Percentiles rank a stretch among this genome's conserved stretches.
Evolutionary conservation across 2,329 filamentous ascomycete genomes (phyloP).

Genomic region (Fusarium sp.): DNA sequence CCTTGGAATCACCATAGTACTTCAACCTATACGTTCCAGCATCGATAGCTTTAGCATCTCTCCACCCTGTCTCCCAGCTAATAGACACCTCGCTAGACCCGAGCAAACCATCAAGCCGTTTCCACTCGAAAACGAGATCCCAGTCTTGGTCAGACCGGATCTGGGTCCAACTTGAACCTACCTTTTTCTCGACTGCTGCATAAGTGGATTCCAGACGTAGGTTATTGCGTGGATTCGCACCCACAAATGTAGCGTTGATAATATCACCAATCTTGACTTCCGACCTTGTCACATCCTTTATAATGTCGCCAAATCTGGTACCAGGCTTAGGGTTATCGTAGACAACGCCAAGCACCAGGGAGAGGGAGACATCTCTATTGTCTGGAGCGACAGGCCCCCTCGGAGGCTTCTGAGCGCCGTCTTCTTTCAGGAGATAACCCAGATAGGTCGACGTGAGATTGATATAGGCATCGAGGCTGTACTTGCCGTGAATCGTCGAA

Average conservation of each 20-base stretch:
- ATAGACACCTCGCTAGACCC: slow-evolving; percentile 82
- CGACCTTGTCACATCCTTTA: slow-evolving; percentile 58
- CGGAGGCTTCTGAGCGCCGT: slow-evolving; percentile 52
- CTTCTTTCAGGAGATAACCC: slow-evolving; percentile 49
- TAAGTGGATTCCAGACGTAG: slow-evolving; percentile 81
- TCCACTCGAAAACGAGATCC: slow-evolving; percentile 84
- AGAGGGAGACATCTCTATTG: slow-evolving; percentile 77
- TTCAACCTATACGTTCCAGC: slow-evolving; percentile 77
- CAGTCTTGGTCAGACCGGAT: slow-evolving; percentile 82
- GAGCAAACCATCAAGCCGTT: slow-evolving; percentile 71
- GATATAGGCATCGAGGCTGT: slow-evolving; percentile 86
- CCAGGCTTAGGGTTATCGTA: slow-evolving; percentile 73
- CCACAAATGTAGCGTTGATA: slow-evolving; percentile 77
- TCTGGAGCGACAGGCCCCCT: slow-evolving; percentile 75
- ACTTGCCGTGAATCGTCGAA: slow-evolving; percentile 85
- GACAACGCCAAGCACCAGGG: slow-evolving; percentile 82
- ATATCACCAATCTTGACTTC: slow-evolving; percentile 68
- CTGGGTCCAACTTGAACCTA: slow-evolving; percentile 64
- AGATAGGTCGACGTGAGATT: slow-evolving; percentile 77
- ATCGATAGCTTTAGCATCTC: slow-evolving; percentile 50
- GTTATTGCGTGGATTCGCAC: slow-evolving; percentile 90
- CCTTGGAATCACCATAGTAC: slow-evolving; percentile 88
- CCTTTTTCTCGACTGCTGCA: slow-evolving; percentile 74
- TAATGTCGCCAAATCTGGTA: slow-evolving; percentile 74
- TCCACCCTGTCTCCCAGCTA: slow-evolving; percentile 71